Conservation (phyloP, 2,329 filamentous ascomycete species). For the Microcera coccophila region DNA sequence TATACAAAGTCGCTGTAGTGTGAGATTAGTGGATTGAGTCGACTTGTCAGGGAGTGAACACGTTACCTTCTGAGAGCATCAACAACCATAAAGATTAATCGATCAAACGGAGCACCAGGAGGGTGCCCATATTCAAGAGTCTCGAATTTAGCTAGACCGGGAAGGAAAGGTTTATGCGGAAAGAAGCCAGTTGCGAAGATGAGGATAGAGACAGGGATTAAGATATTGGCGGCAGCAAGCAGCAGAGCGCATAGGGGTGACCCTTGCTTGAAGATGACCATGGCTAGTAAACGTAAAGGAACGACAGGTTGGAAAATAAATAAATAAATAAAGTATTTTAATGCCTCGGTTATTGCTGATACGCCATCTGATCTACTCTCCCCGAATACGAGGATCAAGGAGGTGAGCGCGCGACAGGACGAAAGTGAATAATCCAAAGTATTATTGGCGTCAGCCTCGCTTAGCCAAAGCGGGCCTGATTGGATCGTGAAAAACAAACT, state of each 20-base stretch:
- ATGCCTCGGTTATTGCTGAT: constrained; percentile 4
- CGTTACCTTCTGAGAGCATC: constrained; percentile 82
- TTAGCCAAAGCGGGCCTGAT: constrained; percentile 23
- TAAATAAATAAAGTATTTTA: constrained; percentile 1
- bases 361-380: constrained; percentile 15
- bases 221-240: constrained; percentile 66
- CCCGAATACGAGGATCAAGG: constrained; percentile 11
- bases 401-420: constrained; percentile 26
- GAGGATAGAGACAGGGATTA: constrained; percentile 70
- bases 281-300: constrained; percentile 11
- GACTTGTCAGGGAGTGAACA: not conserved
- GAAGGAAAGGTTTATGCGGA: constrained; percentile 90
- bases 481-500: constrained; percentile 6
- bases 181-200: constrained; percentile 91
- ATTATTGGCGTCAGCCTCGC: constrained; percentile 20
- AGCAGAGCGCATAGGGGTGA: constrained; percentile 36
- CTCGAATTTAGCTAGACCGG: constrained; percentile 72
- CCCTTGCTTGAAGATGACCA: constrained; percentile 24
- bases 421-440: constrained; percentile 16
- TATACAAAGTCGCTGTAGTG: constrained; percentile 83
- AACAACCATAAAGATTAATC: constrained; percentile 94
- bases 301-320: constrained; percentile 2
- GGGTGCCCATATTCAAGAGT: constrained; percentile 50
- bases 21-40: constrained; percentile 17
- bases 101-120: constrained; percentile 74